Evolutionary conservation across 2,329 filamentous ascomycete species (phyloP), one percentile per base, ranked within the genome.

Genomic region (Davidsoniella eucalypti): DNA sequence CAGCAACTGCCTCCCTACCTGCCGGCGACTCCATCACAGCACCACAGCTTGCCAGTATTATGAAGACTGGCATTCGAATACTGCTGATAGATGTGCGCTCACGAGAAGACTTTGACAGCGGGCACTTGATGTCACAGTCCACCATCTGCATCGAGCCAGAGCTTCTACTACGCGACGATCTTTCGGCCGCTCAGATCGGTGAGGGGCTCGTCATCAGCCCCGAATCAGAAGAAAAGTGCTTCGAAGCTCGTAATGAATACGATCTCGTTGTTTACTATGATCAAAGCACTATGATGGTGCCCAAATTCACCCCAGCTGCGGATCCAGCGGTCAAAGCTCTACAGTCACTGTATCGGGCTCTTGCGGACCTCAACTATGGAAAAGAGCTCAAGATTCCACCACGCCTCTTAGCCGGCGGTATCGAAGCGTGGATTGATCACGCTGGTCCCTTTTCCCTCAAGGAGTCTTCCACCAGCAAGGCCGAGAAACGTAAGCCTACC

Each of bases 241-340:
- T 94, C 58, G 78, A 77, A 40, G 68, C 77, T 51, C 75, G 82
- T 12, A 74, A 88, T 55, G 72, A 82, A 51, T 94, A 84, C 58
- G 87, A 96, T 56, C 66, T 95, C 40, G 75, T 98, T 9, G 84
- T 98, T 0, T 92, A 93, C 58, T 94, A 96, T 61, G 87, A 98
- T 62, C 75, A 90, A 56, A 54, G 72, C 61, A 70, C 84, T 59
- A 52, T 73, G 64, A 56, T 68, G 55, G 58, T 93, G 17, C 63
- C 59, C 6, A 23, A 16, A 14, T 48, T 56, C 17, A 5, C 9
- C 14, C 29, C 29, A 33, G 41, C 50, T 16, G 44, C 37, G 16
- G 50, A 51, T 44, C 41, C 47, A 9, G 36, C 37, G 16, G 39
- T 36, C 26, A 48, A 44, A n/a, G 55, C 51, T 16, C 49, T 56